Percentiles rank a stretch among this genome's conserved stretches.
Conservation (phyloP, 2,329 filamentous ascomycete species). For the Hymenoscyphus repandus region DNA sequence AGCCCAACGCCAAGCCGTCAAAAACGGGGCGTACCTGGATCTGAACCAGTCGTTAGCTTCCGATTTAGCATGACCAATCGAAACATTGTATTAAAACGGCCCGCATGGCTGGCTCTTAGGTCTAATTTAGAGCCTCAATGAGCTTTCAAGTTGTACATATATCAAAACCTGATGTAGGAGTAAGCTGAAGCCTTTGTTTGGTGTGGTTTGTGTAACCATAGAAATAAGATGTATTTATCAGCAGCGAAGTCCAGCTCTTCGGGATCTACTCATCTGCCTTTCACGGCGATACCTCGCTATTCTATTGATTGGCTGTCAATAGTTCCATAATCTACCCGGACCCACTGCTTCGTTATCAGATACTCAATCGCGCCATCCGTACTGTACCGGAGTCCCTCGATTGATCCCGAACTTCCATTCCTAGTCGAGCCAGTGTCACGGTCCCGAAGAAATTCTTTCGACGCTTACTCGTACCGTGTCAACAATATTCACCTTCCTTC, state of each 20-base stretch:
- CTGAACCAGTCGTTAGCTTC: neutral
- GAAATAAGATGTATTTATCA: constrained; percentile 1
- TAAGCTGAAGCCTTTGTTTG: too few relatives aligned
- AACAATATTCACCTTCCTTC: neutral
- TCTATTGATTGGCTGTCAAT: neutral
- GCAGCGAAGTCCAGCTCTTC: neutral
- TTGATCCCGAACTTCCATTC: too few relatives aligned
- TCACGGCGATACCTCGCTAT: neutral
- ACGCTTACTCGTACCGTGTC: neutral
- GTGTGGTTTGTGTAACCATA: neutral
- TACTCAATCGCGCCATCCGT: neutral
- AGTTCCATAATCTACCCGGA: neutral
- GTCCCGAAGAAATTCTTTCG: constrained; percentile 1
- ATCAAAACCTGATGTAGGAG: too few relatives aligned
- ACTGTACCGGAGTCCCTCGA: neutral
- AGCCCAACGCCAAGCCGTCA: too few relatives aligned
- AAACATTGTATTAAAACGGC: neutral
- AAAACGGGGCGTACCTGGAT: too few relatives aligned
- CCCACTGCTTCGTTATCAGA: neutral
- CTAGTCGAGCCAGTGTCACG: neutral
- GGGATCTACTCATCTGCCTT: neutral
- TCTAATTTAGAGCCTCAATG: neutral
- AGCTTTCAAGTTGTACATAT: too few relatives aligned
- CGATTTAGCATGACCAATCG: constrained; percentile 1
- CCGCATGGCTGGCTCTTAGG: neutral